Percentiles rank a stretch among this genome's conserved stretches.
phyloP scores from a whole-genome alignment of 352 stramenopile species.

The Plasmopara halstedii region DNA sequence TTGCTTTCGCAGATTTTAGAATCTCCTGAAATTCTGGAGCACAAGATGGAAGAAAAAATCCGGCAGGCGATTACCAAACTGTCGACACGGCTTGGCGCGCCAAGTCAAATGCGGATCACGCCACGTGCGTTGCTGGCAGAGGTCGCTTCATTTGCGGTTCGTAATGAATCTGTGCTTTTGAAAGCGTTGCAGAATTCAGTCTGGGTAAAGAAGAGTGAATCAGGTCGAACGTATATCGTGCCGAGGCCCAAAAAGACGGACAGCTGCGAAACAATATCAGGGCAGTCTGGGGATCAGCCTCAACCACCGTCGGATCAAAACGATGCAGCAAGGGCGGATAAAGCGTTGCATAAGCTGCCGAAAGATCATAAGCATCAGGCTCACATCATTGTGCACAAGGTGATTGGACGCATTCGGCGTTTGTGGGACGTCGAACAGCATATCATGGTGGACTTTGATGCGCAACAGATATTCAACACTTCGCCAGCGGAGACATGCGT shows the following conservation, averaged over 20 bases:
- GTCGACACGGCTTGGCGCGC: slow-evolving; percentile 54
- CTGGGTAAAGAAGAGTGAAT: slow-evolving; percentile 71
- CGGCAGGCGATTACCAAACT: slow-evolving; percentile 67
- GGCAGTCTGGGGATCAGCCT: slow-evolving; percentile 1
- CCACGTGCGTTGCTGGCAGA: slow-evolving; percentile 76
- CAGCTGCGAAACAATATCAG: slow-evolving; percentile 4
- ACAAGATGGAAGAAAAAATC: slow-evolving; percentile 86
- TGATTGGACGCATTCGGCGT: slow-evolving; percentile 45
- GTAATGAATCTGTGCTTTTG: slow-evolving; percentile 73
- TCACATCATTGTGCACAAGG: slow-evolving; percentile 49
- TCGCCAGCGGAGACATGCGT: slow-evolving; percentile 32
- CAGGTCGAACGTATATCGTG: slow-evolving; percentile 70
- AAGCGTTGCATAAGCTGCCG: slow-evolving; percentile 39
- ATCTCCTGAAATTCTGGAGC: slow-evolving; percentile 76
- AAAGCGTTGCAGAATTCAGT: slow-evolving; percentile 63
- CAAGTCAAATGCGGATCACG: slow-evolving; percentile 73
- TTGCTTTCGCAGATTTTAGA: slow-evolving; percentile 71
- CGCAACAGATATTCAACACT: background rate
- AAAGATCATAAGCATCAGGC: slow-evolving; percentile 66
- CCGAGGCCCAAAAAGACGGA: slow-evolving; percentile 27
- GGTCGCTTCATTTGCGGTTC: slow-evolving; percentile 53
- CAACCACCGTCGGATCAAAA: slow-evolving; percentile 10
- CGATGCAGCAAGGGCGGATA: slow-evolving; percentile 19
- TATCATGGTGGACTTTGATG: slow-evolving; percentile 11
- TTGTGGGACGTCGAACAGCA: slow-evolving; percentile 54